phyloP scores from a whole-genome alignment of 805 yeast species.

The Starmerella floricola region DNA sequence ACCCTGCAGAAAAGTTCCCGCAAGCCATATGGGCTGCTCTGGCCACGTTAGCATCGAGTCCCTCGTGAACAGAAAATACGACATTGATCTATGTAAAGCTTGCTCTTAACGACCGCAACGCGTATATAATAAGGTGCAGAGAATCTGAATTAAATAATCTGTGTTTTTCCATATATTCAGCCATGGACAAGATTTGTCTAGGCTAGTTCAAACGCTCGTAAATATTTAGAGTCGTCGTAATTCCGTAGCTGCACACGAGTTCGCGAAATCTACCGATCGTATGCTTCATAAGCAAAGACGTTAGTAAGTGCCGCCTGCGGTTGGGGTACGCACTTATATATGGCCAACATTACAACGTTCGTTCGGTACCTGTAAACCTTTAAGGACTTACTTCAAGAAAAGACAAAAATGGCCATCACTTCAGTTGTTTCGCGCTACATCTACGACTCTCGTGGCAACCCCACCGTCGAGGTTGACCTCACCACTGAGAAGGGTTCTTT shows the following conservation, averaged over 20 bases:
- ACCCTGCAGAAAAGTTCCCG: too few species aligned
- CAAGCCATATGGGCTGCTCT: too few species aligned
- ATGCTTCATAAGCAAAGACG: conserved; percentile 1
- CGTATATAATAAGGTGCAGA: too few species aligned
- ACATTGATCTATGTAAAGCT: too few species aligned
- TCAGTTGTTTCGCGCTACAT: conserved; percentile 91
- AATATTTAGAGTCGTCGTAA: neutral
- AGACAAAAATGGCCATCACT: conserved; percentile 61
- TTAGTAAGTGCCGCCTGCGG: conserved; percentile 2
- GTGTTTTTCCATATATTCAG: too few species aligned
- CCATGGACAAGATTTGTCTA: too few species aligned
- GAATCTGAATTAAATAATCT: too few species aligned
- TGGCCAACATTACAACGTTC: neutral
- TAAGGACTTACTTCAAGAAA: neutral
- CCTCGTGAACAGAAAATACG: too few species aligned
- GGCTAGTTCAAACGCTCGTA: neutral
- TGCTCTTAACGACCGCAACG: too few species aligned
- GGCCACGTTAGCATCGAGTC: too few species aligned
- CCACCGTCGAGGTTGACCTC: conserved; percentile 97
- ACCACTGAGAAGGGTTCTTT: conserved; percentile 84
- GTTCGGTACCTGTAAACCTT: neutral
- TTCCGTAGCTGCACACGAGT: neutral
- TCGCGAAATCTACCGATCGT: conserved; percentile 3
- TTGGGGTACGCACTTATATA: conserved; percentile 9
- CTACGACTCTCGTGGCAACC: conserved; percentile 99